phyloP scores from a whole-genome alignment of 225 moss, liverwort and hornwort genomes.

The Marchantia paleacea region DNA sequence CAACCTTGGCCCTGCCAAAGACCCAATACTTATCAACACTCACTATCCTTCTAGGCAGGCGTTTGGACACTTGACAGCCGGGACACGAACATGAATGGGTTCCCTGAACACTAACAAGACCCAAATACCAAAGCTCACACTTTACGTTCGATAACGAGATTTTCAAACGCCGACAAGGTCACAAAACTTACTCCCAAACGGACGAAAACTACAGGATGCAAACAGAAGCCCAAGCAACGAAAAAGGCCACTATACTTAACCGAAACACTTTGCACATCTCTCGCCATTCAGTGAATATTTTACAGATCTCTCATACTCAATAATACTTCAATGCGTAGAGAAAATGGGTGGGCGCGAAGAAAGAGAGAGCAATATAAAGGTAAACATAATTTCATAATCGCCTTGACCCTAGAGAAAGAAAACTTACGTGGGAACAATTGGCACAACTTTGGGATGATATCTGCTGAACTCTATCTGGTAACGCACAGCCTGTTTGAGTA shows the following conservation, averaged over 20 bases:
- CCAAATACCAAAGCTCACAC: background rate
- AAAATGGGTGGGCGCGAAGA: background rate
- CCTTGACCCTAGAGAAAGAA: background rate
- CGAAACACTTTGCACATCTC: background rate
- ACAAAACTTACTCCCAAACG: background rate
- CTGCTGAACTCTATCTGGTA: conserved; percentile 96
- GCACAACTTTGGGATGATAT: conserved; percentile 96
- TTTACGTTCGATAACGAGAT: background rate
- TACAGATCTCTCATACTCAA: background rate
- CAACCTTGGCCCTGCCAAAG: conserved; percentile 70
- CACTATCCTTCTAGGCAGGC: conserved; percentile 10
- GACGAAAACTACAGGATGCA: background rate
- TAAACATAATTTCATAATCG: background rate
- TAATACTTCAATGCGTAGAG: background rate
- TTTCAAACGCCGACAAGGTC: background rate
- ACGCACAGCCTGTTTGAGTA: conserved; percentile 88
- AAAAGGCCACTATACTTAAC: background rate
- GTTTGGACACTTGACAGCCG: background rate
- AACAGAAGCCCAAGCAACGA: background rate
- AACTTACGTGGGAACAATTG: conserved; percentile 82
- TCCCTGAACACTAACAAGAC: background rate
- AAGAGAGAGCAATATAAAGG: background rate
- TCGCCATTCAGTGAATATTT: background rate
- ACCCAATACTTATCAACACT: conserved; percentile 45
- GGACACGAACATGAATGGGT: background rate